phyloP scores from a whole-genome alignment of 2,329 filamentous ascomycete species.

The Hymenoscyphus fraxineus region DNA sequence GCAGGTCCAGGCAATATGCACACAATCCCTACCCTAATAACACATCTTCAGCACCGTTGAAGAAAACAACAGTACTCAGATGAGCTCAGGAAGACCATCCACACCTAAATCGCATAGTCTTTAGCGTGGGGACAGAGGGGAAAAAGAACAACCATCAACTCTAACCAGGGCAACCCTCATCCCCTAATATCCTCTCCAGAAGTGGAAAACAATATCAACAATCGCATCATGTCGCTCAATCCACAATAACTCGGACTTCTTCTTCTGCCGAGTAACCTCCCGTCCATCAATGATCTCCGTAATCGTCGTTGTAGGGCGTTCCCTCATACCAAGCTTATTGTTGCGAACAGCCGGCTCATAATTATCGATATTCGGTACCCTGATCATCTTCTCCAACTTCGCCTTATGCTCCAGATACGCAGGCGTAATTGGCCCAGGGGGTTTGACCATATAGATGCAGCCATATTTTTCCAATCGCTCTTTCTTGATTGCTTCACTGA shows the following conservation, averaged over 20 bases:
- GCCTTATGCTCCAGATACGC: background rate
- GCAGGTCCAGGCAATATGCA: no score
- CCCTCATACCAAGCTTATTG: background rate
- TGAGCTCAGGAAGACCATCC: no score
- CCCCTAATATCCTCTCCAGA: background rate
- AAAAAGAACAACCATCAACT: no score
- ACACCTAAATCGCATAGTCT: no score
- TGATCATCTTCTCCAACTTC: background rate
- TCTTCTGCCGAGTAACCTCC: background rate
- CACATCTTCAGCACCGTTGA: no score
- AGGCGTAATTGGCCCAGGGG: background rate
- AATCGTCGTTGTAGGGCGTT: background rate
- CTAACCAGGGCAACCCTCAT: no score
- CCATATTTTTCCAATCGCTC: constrained; percentile 6
- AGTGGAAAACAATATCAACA: background rate
- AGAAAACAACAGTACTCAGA: no score
- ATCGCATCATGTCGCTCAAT: background rate
- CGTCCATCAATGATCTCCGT: background rate
- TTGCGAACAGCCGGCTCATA: background rate
- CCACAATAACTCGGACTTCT: background rate
- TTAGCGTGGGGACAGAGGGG: no score
- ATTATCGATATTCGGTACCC: background rate
- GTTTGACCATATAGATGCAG: constrained; percentile 4
- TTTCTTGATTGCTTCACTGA: constrained; percentile 9
- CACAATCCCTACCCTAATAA: no score